Evolutionary conservation across 2,329 filamentous ascomycete species (phyloP), one percentile per base, ranked within the genome.

Genomic region (Xylariales sp.): DNA sequence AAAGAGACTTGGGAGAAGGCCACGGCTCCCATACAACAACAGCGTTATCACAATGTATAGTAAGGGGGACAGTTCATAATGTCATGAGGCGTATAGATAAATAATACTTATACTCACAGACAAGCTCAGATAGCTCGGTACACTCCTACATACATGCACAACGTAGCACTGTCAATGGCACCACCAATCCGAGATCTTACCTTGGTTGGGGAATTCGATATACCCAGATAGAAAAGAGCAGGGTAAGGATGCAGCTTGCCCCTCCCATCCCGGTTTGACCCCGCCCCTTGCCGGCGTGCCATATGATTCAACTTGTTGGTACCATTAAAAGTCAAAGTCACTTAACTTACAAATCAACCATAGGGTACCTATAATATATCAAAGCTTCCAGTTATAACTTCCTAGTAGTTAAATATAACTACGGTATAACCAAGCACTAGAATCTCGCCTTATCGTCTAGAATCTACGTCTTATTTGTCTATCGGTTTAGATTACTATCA

Each of bases 1-100:
- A 80, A 72, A 48, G 79, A 83, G 63, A 80, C 81, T 0, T 89
- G 86, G 86, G 75, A 80, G 43, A 79, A 75, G 53, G 70, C 59
- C 41, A 55, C 45, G 39, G 41, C 55, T 49, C 23, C 60, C 54
- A 30, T 57, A n/a, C 32, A 45, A 46, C 62, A 41, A 69, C 10
- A 7, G 36, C 36, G 12, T 43, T 43, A 28, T 4, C 18, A 43
- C 16, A 23, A 23, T 23, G 23, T 23, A 23, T 23, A 23, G 23
- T 39, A 2, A 39, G 30, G 36, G 3, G 28, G 10, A 10, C 16
- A 23, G 18, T 23, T 36, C 18, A 23, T 39, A 16, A 18, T 30
- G 18, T 7, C 32, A 23, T 54, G 39, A 23, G 50, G 23, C 3
- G 10, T 56, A 56, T 50, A 52, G 45, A 57, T 48, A 34, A 2